Base-by-base conservation (phyloP, 2,329 filamentous ascomycete species). In the Fusarium humuli region DNA sequence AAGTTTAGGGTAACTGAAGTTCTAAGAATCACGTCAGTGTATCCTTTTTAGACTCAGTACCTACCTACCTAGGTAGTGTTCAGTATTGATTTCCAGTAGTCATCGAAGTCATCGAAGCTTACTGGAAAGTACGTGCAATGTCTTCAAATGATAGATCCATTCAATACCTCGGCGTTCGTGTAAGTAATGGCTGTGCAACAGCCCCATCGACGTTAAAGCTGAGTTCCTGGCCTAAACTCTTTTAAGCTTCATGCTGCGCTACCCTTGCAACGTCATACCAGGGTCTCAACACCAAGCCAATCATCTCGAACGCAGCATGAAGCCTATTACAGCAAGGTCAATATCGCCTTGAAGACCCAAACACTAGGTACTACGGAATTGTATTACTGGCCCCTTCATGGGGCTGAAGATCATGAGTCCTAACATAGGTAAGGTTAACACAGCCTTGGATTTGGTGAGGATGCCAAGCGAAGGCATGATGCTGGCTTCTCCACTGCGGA, bases 231-330 rank as follows among this genome's bases (percentile, higher is more conserved):
- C 40, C 60, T 66, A 66, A 41, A 46, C 63, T 10, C 9, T 5
- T 67, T 61, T 10, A 10, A 41, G 63, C 30, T 14, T 56, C n/a
- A 66, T 67, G 25, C 30, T 23, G 55, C 63, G 63, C 45, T 54
- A 54, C 55, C 63, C 47, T 41, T 47, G 53, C 3, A 34, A 10
- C 13, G 29, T 14, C 30, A 48, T 34, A 32, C 45, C 20, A 32
- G 23, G 29, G 22, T 22, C 12, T 45, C 45, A 2, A 6, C 5
- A 30, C 8, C 13, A 20, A 34, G 22, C 63, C 62, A 66, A 66
- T 61, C 25, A 50, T 7, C 53, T 12, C 7, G 11, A 52, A 49
- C 63, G 63, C 62, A 27, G 27, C 1, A 41, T 67, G 7, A 6
- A 22, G n/a, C 63, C 48, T 9, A 22, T 42, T 48, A 41, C 16